Conservation (phyloP, 2,329 filamentous ascomycete species). For the Ophiostoma australiae region DNA sequence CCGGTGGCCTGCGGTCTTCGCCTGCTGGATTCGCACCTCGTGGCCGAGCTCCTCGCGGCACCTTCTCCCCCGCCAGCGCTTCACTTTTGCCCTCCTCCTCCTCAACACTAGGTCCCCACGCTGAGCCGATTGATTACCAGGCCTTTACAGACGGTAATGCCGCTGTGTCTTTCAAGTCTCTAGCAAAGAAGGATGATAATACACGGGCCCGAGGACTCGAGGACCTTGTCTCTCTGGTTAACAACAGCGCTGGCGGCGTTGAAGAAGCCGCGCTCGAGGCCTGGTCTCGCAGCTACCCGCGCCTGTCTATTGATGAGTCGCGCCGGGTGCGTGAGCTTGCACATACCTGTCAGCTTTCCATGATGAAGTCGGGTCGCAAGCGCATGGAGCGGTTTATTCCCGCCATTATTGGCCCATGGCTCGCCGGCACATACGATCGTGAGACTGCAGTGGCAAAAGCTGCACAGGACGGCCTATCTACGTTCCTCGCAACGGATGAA, state of each 20-base stretch:
- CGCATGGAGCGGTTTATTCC: slow-evolving; percentile 76
- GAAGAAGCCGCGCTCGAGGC: slow-evolving; percentile 82
- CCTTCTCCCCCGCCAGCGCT: background rate
- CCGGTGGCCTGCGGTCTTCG: background rate
- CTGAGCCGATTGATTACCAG: slow-evolving; percentile 72
- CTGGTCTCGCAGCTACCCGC: slow-evolving; percentile 83
- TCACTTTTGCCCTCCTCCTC: background rate
- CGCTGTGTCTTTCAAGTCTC: slow-evolving; percentile 85
- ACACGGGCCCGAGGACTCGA: slow-evolving; percentile 90
- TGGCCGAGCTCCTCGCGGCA: background rate
- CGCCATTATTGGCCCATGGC: slow-evolving; percentile 78
- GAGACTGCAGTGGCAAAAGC: slow-evolving; percentile 71
- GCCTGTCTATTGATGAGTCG: slow-evolving; percentile 82
- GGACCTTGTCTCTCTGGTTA: slow-evolving; percentile 66
- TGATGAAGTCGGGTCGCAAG: slow-evolving; percentile 64
- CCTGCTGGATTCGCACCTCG: background rate
- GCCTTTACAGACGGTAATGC: slow-evolving; percentile 74
- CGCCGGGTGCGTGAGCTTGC: slow-evolving; percentile 83
- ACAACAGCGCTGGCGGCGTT: slow-evolving; percentile 50
- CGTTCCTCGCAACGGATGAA: slow-evolving; percentile 72
- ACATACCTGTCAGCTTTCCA: slow-evolving; percentile 64
- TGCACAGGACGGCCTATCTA: slow-evolving; percentile 69
- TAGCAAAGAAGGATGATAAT: slow-evolving; percentile 86
- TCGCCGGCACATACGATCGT: slow-evolving; percentile 81
- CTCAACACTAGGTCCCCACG: slow-evolving; percentile 54